Base-by-base conservation (phyloP, 106 monocot genomes). In the Allium sativum region DNA sequence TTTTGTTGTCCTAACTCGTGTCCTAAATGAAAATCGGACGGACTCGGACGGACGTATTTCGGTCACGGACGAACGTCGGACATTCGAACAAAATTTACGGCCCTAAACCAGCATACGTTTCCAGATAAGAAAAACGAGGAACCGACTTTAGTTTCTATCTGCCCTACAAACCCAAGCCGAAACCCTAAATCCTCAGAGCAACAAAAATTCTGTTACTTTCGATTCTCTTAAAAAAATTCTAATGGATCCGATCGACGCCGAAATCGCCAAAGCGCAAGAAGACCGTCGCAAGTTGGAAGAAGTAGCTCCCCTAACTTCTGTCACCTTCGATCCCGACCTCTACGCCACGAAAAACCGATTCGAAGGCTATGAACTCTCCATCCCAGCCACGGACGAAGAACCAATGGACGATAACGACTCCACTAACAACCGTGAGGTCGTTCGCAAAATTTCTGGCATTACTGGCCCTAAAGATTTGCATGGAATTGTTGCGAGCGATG, bases 201-300 rank as follows among this genome's bases (percentile, higher is more conserved):
- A 31, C 31, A 3, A 50, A 50, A 55, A 6, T 55, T 55, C 1
- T 9, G 53, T 17, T 16, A 8, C 55, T 3, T 55, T 55, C 14
- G 8, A 50, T 15, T 50, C 48, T 6, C 48, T 50, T 6, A 50
- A 55, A 8, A 41, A 3, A 59, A 8, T 3, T 10, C 10, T 10
- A 5, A 89, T 85, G 89, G 85, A 89, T 50, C 17, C 18, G 21
- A 10, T 77, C 54, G 89, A 86, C 69, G 72, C 31, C 52, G 89
- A 94, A 60, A 85, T 94, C n/a, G 86, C 78, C 43, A 77, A 66
- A 62, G 77, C 82, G 6, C 87, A 90, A 72, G 84, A 90, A 69
- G 95, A 90, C 75, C 78, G 95, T 21, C 79, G 81, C 63, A 76
- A 79, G 71, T 55, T 87, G 83, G 95, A 96, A 77, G 83, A 83